Evolutionary conservation across 179 eudicot species (phyloP).

Genomic region (Camellia oleifera): DNA sequence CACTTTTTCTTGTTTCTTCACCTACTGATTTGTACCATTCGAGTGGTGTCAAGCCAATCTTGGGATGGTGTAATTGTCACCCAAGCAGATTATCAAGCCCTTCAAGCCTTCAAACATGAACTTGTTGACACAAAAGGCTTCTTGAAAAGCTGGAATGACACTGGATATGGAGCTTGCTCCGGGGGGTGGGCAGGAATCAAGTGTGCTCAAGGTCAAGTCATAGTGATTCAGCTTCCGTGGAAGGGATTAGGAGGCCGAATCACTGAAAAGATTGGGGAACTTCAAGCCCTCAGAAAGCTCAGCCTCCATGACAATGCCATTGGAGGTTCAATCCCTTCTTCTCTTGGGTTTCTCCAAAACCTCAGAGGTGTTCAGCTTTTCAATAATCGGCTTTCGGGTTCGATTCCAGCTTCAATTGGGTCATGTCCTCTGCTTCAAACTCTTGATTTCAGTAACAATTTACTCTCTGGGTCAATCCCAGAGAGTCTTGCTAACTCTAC

Average conservation of each 20-base stretch:
- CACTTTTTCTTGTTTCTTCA: conserved; percentile 16
- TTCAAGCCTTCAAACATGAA: conserved; percentile 65
- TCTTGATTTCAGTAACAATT: conserved; percentile 64
- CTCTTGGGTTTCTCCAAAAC: conserved; percentile 69
- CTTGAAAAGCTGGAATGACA: conserved; percentile 76
- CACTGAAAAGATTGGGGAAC: conserved; percentile 50
- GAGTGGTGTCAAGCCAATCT: conserved; percentile 24
- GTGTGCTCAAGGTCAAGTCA: conserved; percentile 68
- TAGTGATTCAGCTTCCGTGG: conserved; percentile 82
- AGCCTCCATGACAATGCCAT: conserved; percentile 83
- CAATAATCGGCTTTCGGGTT: conserved; percentile 67
- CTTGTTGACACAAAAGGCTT: conserved; percentile 47
- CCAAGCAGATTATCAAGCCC: conserved; percentile 63
- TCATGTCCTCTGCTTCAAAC: conserved; percentile 50
- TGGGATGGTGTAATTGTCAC: conserved; percentile 58
- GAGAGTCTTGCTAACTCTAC: conserved; percentile 39
- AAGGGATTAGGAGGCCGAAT: conserved; percentile 62
- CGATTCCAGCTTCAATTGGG: conserved; percentile 67
- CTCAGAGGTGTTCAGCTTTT: conserved; percentile 77
- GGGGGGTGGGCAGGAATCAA: conserved; percentile 73
- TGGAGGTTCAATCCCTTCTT: conserved; percentile 62
- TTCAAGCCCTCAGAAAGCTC: conserved; percentile 68
- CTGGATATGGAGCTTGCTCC: conserved; percentile 65
- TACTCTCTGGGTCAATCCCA: conserved; percentile 56
- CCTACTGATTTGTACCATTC: conserved; percentile 15